Base-by-base conservation (phyloP, 2,329 filamentous ascomycete genomes). In the Colletotrichum sp. region DNA sequence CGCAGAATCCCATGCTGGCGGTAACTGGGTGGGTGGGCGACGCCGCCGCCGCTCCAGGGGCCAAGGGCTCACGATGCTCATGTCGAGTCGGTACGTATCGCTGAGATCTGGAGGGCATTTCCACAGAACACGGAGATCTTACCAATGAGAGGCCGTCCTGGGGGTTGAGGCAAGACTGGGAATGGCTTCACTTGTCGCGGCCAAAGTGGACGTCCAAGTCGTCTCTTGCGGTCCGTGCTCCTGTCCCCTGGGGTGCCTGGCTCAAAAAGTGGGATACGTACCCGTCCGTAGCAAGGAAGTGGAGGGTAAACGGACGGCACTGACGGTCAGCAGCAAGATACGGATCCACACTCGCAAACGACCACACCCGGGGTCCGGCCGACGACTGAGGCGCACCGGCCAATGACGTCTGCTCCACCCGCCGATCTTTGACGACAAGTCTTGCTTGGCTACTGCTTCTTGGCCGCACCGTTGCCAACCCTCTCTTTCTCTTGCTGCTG, bases 401-500 rank as follows among this genome's bases (percentile, higher is more conserved):
- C 74, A 76, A 76, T 76, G 74, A 76, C 74, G 72, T 75, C 71
- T 75, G 72, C 39, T 63, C 61, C 52, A 55, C 66, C 66, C 60
- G 74, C 71, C 63, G 74, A 76, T 76, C 71, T 75, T 75, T 75
- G 74, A 76, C 72, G 74, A 76, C 74, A 75, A 68, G 74, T 67
- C 66, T 70, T 76, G 72, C 74, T 76, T 75, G 60, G 60, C 36
- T 60, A 22, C 59, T 61, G 59, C 63, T 57, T 22, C 64, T 70
- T 73, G 71, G 69, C 39, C 61, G 52, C 61, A 34, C 72, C 69
- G 69, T 72, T 68, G 69, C 70, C 73, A 68, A 57, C 55, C 69
- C 64, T 57, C 57, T 44, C 32, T 34, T 19, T 9, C 2, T 48
- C 0, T 12, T 48, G 39, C 9, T 48, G 39, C 19, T 57, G 27